Conservation (phyloP, 345 rosid genomes). For the Hibiscus syriacus region DNA sequence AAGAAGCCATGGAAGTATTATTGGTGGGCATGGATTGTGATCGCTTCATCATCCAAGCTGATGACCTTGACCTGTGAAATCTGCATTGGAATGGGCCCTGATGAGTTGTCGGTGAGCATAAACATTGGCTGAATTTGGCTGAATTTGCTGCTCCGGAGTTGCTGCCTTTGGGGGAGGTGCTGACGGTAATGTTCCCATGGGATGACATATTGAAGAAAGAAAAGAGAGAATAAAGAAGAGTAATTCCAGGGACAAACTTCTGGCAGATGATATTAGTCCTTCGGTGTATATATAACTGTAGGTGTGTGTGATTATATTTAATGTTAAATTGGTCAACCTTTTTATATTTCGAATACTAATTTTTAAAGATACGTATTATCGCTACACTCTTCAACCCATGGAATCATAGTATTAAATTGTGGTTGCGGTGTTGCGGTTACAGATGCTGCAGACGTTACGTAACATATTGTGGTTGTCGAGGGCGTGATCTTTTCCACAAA, state of each 20-base stretch:
- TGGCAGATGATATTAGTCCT: neutral
- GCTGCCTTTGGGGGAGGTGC: conserved; percentile 27
- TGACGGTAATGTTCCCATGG: neutral
- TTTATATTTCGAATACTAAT: too few relatives aligned
- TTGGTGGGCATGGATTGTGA: conserved; percentile 52
- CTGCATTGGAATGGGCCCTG: conserved; percentile 64
- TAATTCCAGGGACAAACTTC: neutral
- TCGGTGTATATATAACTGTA: neutral
- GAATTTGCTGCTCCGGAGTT: conserved; percentile 12
- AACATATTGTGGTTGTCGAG: too few relatives aligned
- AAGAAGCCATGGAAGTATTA: conserved; percentile 7
- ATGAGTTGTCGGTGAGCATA: conserved; percentile 70
- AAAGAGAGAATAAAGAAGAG: neutral
- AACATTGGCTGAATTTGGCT: conserved; percentile 39
- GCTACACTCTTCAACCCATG: too few relatives aligned
- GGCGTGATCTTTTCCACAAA: too few relatives aligned
- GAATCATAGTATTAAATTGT: too few relatives aligned
- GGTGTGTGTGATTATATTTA: too few relatives aligned
- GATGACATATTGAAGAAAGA: neutral
- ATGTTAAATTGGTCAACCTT: too few relatives aligned
- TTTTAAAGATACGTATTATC: too few relatives aligned
- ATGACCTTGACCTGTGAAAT: conserved; percentile 36
- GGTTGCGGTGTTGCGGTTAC: too few relatives aligned
- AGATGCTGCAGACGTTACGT: too few relatives aligned
- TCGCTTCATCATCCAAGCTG: conserved; percentile 46